Evolutionary conservation across 345 rosid species (phyloP).

Genomic region (Aegle marmelos): DNA sequence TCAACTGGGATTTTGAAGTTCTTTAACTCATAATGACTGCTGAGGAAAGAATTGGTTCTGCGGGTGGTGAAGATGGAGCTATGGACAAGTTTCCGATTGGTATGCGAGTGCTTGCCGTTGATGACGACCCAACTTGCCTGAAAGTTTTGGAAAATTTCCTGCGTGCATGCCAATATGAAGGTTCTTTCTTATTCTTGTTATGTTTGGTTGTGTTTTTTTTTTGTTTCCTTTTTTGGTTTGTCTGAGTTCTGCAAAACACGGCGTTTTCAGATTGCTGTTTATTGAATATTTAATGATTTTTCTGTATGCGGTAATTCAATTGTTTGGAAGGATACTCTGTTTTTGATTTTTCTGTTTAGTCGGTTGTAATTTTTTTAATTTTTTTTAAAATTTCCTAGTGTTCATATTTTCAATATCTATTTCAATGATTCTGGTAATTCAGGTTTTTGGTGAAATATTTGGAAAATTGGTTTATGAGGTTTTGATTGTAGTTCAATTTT

Average conservation of each 20-base stretch:
- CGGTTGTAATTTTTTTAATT: not conserved
- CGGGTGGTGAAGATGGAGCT: slow-evolving; percentile 24
- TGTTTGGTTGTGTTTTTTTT: not conserved
- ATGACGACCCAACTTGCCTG: slow-evolving; percentile 68
- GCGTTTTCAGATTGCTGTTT: not conserved
- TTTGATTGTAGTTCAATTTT: not conserved
- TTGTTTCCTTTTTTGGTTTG: not conserved
- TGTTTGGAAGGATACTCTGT: not conserved
- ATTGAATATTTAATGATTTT: not conserved
- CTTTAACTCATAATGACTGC: slow-evolving; percentile 33
- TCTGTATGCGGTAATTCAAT: not conserved
- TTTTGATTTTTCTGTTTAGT: not conserved
- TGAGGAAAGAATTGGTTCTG: slow-evolving; percentile 27
- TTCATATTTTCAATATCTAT: not conserved
- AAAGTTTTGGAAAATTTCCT: slow-evolving; percentile 51
- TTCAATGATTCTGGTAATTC: not conserved
- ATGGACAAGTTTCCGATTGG: slow-evolving; percentile 46
- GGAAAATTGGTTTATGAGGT: not conserved
- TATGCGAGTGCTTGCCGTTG: slow-evolving; percentile 69
- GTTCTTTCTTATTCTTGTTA: slow-evolving; percentile 24
- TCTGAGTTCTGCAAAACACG: not conserved
- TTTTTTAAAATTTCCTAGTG: not conserved
- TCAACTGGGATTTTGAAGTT: slow-evolving; percentile 12
- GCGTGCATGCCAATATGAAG: slow-evolving; percentile 63
- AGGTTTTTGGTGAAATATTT: not conserved